These are phyloP conservation scores for Boletus tylopilopsis DNA, from an alignment of 768 basidiomycete species.

Conservation along the genomic window DNA sequence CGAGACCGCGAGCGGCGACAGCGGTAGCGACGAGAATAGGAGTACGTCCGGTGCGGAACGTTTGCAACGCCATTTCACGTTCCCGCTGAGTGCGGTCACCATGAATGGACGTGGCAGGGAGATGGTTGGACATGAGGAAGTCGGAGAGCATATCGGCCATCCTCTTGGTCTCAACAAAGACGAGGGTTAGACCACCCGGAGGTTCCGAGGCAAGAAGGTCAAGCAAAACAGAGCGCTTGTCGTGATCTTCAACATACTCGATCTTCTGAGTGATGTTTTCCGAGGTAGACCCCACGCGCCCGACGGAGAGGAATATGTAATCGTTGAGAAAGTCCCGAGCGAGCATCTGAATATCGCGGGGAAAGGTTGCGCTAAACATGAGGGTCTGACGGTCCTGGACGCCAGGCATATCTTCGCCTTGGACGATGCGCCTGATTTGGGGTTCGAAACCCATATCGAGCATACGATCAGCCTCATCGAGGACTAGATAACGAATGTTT, in stretches of 20 bases:
- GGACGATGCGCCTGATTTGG: constrained; percentile 96
- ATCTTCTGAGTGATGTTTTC: constrained; percentile 99
- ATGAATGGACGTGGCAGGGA: constrained; percentile 95
- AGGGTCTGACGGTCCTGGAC: constrained; percentile 90
- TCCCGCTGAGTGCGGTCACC: constrained; percentile 98
- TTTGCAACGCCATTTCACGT: constrained; percentile 91
- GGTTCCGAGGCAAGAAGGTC: constrained; percentile 83
- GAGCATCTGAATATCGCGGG: constrained; percentile 96
- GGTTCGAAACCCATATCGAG: constrained; percentile 99
- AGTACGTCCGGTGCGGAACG: constrained; percentile 92
- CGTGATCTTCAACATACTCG: constrained; percentile 95
- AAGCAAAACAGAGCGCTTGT: constrained; percentile 95
- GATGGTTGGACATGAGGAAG: constrained; percentile 78
- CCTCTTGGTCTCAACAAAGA: constrained; percentile 99
- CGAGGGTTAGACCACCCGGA: constrained; percentile 76
- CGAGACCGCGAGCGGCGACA: constrained; percentile 97
- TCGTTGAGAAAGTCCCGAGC: constrained; percentile 97
- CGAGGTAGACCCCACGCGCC: constrained; percentile 96
- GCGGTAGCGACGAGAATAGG: constrained; percentile 98
- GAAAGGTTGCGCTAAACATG: constrained; percentile 99
- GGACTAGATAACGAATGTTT: constrained; percentile 96
- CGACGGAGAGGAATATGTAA: constrained; percentile 98
- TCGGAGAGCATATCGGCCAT: constrained; percentile 99
- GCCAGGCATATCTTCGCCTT: constrained; percentile 98
- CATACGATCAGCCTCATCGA: constrained; percentile 99